Evolutionary conservation across 495 filamentous ascomycete species (phyloP).

Genomic region (Pyronema domesticum): DNA sequence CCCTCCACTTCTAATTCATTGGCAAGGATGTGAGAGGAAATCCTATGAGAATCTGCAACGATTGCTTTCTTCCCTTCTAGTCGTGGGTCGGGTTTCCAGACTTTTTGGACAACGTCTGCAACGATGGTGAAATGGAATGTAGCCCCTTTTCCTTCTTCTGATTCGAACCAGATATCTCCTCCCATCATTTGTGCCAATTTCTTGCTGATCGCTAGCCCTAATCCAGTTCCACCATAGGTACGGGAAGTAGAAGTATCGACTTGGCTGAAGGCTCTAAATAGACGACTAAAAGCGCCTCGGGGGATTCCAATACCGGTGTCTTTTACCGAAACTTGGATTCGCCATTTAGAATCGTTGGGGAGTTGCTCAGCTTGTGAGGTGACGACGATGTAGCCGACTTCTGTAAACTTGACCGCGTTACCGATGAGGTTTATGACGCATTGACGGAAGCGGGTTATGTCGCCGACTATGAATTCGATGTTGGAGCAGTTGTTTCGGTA

Average conservation of each 20-base stretch:
- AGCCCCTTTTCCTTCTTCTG: constrained; percentile 19
- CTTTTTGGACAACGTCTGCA: constrained; percentile 12
- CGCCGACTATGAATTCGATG: constrained; percentile 45
- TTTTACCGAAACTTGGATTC: constrained; percentile 18
- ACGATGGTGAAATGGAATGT: constrained; percentile 22
- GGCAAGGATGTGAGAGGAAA: constrained; percentile 23
- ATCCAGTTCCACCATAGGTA: constrained; percentile 23
- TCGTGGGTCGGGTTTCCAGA: constrained; percentile 17
- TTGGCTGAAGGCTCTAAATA: constrained; percentile 24
- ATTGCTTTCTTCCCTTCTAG: constrained; percentile 17
- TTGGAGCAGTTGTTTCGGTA: constrained; percentile 47
- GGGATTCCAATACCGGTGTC: constrained; percentile 25
- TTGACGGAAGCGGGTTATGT: constrained; percentile 49
- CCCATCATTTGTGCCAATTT: constrained; percentile 26
- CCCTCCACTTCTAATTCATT: constrained; percentile 24
- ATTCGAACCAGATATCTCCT: constrained; percentile 25
- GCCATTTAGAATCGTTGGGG: constrained; percentile 9
- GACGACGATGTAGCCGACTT: constrained; percentile 41
- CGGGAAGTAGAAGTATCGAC: constrained; percentile 23
- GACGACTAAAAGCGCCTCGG: constrained; percentile 15
- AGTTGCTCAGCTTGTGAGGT: constrained; percentile 15
- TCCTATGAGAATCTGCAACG: constrained; percentile 19
- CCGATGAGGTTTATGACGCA: constrained; percentile 53
- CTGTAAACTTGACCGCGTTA: constrained; percentile 56
- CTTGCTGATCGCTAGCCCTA: constrained; percentile 23